These are phyloP conservation scores for Phtheirospermum japonicum DNA, from an alignment of 257 asterid species.

Conservation along the genomic window DNA sequence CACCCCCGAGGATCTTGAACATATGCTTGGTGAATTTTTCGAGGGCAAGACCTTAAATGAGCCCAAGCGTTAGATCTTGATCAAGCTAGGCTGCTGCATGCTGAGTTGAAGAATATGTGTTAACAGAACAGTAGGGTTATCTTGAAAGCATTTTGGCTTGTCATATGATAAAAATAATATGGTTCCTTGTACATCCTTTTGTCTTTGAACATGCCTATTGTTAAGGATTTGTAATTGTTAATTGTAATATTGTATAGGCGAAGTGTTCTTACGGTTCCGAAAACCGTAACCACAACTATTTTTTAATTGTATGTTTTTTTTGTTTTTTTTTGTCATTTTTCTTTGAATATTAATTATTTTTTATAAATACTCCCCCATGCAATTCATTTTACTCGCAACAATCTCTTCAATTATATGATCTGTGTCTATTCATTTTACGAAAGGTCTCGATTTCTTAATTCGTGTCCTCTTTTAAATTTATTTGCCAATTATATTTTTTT, in stretches of 20 bases:
- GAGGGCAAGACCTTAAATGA: conserved; percentile 90
- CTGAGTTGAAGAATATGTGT: no score
- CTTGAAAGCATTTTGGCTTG: conserved; percentile 24
- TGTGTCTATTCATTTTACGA: no score
- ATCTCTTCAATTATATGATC: no score
- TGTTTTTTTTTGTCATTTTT: no score
- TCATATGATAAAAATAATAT: conserved; percentile 27
- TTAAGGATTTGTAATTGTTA: not conserved
- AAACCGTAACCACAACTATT: no score
- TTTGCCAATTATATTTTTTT: no score
- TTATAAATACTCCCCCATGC: no score
- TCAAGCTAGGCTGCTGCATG: not conserved
- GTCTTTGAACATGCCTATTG: conserved; percentile 10
- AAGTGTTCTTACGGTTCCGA: not conserved
- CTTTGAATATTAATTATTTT: no score
- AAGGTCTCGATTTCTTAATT: no score
- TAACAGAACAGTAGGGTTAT: not conserved
- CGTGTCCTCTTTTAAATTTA: no score
- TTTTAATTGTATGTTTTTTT: no score
- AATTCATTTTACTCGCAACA: no score
- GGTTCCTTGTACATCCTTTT: conserved; percentile 9
- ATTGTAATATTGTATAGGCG: conserved; percentile 28
- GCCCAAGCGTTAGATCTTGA: conserved; percentile 59
- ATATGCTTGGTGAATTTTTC: conserved; percentile 95
- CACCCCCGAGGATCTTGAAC: conserved; percentile 96